These are phyloP conservation scores for Thraustotheca clavata DNA, from an alignment of 352 stramenopile species.

Conservation along the genomic window DNA sequence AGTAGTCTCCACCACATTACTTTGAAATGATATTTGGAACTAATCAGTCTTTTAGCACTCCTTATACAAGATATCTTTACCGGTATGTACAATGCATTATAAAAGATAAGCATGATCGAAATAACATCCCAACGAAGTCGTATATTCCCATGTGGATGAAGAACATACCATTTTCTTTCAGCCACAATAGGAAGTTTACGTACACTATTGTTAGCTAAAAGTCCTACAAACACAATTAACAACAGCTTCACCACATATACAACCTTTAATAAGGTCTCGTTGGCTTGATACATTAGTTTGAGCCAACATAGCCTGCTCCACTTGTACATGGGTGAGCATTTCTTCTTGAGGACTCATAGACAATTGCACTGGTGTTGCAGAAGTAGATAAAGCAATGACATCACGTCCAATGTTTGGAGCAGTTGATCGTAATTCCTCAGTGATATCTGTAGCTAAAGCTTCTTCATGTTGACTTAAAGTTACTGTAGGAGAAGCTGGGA, in stretches of 20 bases:
- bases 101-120: neutral
- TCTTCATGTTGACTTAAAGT: neutral
- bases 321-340: conserved; percentile 14
- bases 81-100: neutral
- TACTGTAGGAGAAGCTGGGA: neutral
- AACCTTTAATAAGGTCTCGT: conserved; percentile 63
- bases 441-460: conserved; percentile 1
- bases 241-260: conserved; percentile 62
- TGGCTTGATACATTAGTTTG: too few relatives aligned
- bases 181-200: conserved; percentile 13
- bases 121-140: neutral
- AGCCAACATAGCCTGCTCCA: conserved; percentile 20
- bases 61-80: neutral
- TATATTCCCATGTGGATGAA: neutral
- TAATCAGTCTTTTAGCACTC: neutral
- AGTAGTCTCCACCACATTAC: neutral
- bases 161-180: conserved; percentile 4
- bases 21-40: neutral
- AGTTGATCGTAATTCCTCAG: conserved; percentile 9
- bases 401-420: conserved; percentile 4
- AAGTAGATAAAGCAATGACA: conserved; percentile 17
- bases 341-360: conserved; percentile 18
- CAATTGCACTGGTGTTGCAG: conserved; percentile 11
- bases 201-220: conserved; percentile 53
- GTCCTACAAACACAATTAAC: conserved; percentile 63